Evolutionary conservation across 257 asterid genomes (phyloP).

Genomic region (Fraxinus quadrangulata): DNA sequence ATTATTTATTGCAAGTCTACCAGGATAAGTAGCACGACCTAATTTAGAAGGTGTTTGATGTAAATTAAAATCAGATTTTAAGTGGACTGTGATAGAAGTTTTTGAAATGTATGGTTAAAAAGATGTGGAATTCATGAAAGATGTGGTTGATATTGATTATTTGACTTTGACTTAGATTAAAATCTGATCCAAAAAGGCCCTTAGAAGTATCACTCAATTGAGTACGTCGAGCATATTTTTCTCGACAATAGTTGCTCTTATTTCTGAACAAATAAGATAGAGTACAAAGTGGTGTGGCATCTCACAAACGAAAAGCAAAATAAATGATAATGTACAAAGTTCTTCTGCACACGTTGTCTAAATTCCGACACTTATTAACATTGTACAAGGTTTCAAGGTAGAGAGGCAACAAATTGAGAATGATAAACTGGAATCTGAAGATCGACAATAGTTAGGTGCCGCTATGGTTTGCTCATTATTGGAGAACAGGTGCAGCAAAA

Average conservation of each 20-base stretch:
- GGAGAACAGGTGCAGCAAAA: conserved; percentile 26
- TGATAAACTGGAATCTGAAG: conserved; percentile 16
- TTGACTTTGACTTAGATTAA: too few species aligned
- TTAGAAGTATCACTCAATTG: too few species aligned
- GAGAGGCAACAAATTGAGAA: conserved; percentile 31
- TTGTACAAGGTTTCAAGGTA: conserved; percentile 43
- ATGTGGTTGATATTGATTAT: too few species aligned
- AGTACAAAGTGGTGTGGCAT: neutral
- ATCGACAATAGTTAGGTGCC: conserved; percentile 28
- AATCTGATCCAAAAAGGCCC: too few species aligned
- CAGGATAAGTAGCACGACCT: too few species aligned
- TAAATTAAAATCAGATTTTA: too few species aligned
- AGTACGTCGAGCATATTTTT: too few species aligned
- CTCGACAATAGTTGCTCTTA: neutral
- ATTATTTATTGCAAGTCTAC: too few species aligned
- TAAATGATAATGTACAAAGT: conserved; percentile 44
- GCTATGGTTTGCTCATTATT: conserved; percentile 21
- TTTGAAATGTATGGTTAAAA: too few species aligned
- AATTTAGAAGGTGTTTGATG: too few species aligned
- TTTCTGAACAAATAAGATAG: neutral
- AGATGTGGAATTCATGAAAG: too few species aligned
- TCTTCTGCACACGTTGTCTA: conserved; percentile 18
- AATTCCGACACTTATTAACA: conserved; percentile 32
- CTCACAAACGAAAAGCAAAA: conserved; percentile 1
- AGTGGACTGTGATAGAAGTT: too few species aligned